Base-by-base conservation (phyloP, 345 rosid species). In the Lepidium africanum region DNA sequence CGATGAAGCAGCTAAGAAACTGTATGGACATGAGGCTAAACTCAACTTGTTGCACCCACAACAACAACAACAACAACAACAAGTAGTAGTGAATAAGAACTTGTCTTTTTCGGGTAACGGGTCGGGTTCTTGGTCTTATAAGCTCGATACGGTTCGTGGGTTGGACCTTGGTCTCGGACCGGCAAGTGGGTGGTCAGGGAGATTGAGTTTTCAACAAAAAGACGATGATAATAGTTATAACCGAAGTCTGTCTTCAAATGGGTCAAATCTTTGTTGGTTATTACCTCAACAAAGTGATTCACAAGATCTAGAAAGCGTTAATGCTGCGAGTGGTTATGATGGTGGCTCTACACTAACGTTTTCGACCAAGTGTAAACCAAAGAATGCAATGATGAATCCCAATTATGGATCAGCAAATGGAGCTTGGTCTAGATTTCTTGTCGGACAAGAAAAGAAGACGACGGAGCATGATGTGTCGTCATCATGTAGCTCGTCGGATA, bases 1-100 rank as follows among this genome's bases (percentile, higher is more conserved):
- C 62, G 85, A 85, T 65, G 75, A 79, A 57, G 86, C 89, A 1
- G 84, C 89, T 2, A 60, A 70, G 13, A 85, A 65, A 37, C 85
- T 85, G 15, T 82, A 79, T 45, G 89, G 86, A 10, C 72, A 73
- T 10, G 72, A 77, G 0, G 85, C 86, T 2, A 76, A 77, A n/a
- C 82, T 82, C 35, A 85, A 85, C 75, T 70, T 84, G 71, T 51
- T 73, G 63, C 81, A 74, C 32, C 43, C 71, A 9, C 35, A 54
- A 59, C 69, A 50, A 48, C 67, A 55, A 46, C 58, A 47, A 7
- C 58, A 54, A 7, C 58, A 63, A 21, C 56, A 65, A n/a, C 7
- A 72, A 63, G n/a, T 21, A 19, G 39, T 46, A 0, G 39, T 32
- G 27, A 51, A 51, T n/a, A 65, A 14, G 16, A 65, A 58, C 41